Percentiles rank a stretch among this genome's conserved stretches.
Evolutionary conservation across 352 stramenopile genomes (phyloP).

Genomic region (Phytopythium delawarense): DNA sequence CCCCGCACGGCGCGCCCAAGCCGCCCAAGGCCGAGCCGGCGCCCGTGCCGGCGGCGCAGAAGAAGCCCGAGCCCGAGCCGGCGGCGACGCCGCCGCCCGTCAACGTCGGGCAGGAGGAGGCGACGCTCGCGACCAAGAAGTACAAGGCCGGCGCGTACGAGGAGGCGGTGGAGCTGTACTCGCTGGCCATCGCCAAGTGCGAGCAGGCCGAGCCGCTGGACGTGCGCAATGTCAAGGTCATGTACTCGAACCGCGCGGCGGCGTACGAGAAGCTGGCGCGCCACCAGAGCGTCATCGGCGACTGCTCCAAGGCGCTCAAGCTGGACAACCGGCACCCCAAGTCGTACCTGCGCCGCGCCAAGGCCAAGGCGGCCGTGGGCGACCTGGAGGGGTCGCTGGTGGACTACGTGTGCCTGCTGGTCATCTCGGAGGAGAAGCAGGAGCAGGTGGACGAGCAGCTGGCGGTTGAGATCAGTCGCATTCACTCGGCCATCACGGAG

Average conservation of each 20-base stretch:
- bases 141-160: constrained; percentile 74
- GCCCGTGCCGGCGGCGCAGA: constrained; percentile 17
- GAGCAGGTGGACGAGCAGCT: constrained; percentile 69
- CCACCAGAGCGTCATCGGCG: constrained; percentile 50
- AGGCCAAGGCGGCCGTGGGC: constrained; percentile 44
- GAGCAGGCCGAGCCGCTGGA: constrained; percentile 54
- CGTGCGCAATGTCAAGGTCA: constrained; percentile 77
- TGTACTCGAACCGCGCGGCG: constrained; percentile 80
- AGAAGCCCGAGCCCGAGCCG: constrained; percentile 15
- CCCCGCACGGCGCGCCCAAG: constrained; percentile 21
- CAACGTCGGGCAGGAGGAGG: constrained; percentile 55
- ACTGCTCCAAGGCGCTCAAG: constrained; percentile 53
- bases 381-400: constrained; percentile 62
- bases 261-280: constrained; percentile 70
- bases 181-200: constrained; percentile 52
- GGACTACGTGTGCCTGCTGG: constrained; percentile 76
- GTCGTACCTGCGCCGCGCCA: constrained; percentile 73
- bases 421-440: constrained; percentile 76
- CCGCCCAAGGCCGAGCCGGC: constrained; percentile 21
- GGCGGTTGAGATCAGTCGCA: constrained; percentile 67
- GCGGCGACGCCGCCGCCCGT: constrained; percentile 7
- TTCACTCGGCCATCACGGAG: constrained; percentile 67
- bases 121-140: constrained; percentile 66
- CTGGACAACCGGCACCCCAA: constrained; percentile 74
- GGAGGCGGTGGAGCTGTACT: constrained; percentile 70